Evolutionary conservation across 192 early-diverging fungal species (phyloP).

Genomic region (Coemansia sp.): DNA sequence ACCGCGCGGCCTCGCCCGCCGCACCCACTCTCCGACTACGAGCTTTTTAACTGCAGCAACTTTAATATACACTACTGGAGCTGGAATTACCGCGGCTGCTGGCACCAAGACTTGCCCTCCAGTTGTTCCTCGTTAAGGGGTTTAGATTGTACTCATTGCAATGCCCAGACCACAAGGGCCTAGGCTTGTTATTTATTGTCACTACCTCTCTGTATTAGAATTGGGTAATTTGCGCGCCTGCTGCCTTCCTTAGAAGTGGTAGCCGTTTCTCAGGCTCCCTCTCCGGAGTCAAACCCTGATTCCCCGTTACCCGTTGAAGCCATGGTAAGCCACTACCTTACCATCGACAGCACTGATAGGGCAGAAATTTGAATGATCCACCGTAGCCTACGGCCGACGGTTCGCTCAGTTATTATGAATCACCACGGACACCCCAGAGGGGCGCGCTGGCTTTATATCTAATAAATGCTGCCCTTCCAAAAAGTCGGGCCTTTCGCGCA

Average conservation of each 20-base stretch:
- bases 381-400: constrained; percentile 67
- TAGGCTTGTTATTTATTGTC: constrained; percentile 50
- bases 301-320: constrained; percentile 76
- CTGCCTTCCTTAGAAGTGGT: constrained; percentile 64
- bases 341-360: constrained; percentile 78
- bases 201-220: constrained; percentile 57
- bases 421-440: constrained; percentile 49
- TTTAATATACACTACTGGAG: constrained; percentile 60
- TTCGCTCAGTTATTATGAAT: constrained; percentile 77
- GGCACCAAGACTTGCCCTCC: constrained; percentile 57
- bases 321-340: constrained; percentile 78
- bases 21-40: constrained; percentile 55
- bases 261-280: too few relatives aligned
- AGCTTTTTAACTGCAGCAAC: constrained; percentile 63
- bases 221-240: constrained; percentile 60
- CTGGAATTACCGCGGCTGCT: constrained; percentile 57
- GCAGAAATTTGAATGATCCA: constrained; percentile 84
- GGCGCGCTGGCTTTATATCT: constrained; percentile 62
- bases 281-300: constrained; percentile 59
- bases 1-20: constrained; percentile 21
- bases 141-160: constrained; percentile 54
- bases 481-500: constrained; percentile 63
- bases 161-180: too few relatives aligned
- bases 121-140: constrained; percentile 54
- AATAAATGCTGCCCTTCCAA: constrained; percentile 73